phyloP scores from a whole-genome alignment of 352 stramenopile genomes.

The Phytophthora rubi region DNA sequence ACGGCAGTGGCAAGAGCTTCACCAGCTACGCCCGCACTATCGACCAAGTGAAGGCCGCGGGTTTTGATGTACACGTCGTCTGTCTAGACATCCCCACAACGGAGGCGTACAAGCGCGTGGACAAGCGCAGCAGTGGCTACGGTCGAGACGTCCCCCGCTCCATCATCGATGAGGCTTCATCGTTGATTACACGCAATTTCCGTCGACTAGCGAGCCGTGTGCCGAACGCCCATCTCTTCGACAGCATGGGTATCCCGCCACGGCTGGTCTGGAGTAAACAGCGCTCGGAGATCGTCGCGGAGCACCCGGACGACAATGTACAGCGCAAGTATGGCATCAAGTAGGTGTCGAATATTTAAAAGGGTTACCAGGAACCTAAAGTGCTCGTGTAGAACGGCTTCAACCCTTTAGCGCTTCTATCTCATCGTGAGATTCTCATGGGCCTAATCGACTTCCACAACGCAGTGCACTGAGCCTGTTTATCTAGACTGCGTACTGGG shows the following conservation, averaged over 20 bases:
- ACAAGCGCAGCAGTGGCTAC: constrained; percentile 70
- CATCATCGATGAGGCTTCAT: constrained; percentile 72
- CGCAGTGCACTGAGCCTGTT: too few species aligned
- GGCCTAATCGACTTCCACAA: too few species aligned
- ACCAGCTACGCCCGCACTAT: constrained; percentile 67
- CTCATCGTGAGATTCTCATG: too few species aligned
- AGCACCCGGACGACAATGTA: constrained; percentile 56
- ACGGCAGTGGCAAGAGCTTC: constrained; percentile 79
- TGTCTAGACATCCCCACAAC: constrained; percentile 74
- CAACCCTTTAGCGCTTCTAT: too few species aligned
- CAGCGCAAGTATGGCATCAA: constrained; percentile 75
- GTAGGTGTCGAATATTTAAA: constrained; percentile 26
- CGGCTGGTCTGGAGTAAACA: constrained; percentile 84
- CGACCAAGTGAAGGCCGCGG: constrained; percentile 68
- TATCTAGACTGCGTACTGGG: constrained; percentile 22
- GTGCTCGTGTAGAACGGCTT: too few species aligned
- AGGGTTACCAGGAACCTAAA: not conserved
- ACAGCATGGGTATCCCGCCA: constrained; percentile 63
- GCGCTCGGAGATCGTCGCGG: constrained; percentile 46
- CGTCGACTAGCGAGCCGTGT: constrained; percentile 60
- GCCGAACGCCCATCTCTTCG: constrained; percentile 78
- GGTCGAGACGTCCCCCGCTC: constrained; percentile 67
- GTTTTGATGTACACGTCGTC: constrained; percentile 79
- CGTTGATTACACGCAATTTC: constrained; percentile 74
- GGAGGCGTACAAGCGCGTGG: constrained; percentile 72